These are phyloP conservation scores for Wallacemonas sp. DNA, from an alignment of 208 protist genomes.

Conservation along the genomic window DNA sequence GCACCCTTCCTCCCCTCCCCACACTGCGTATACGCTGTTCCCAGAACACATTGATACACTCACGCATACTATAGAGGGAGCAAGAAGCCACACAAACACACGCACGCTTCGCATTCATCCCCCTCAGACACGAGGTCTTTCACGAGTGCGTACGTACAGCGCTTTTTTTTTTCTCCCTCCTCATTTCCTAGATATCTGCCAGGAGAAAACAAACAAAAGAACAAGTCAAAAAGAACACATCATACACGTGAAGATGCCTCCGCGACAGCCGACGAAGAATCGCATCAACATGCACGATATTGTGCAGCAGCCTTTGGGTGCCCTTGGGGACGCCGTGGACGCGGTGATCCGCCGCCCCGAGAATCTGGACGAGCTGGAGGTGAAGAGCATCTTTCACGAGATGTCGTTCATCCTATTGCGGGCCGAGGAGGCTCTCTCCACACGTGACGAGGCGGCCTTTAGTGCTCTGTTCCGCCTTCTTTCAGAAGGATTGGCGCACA, in stretches of 20 bases:
- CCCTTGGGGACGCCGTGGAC: slow-evolving; percentile 72
- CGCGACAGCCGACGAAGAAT: slow-evolving; percentile 70
- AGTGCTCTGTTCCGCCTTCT: slow-evolving; percentile 79
- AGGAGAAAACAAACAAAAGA: too few species aligned
- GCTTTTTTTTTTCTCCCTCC: slow-evolving; percentile 10
- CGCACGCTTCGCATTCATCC: too few species aligned
- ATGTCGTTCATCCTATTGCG: slow-evolving; percentile 77
- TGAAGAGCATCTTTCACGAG: slow-evolving; percentile 78
- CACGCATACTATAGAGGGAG: too few species aligned
- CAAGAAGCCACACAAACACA: too few species aligned
- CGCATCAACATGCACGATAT: slow-evolving; percentile 92
- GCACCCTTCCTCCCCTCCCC: too few species aligned
- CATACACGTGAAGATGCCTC: too few species aligned
- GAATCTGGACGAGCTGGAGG: slow-evolving; percentile 75
- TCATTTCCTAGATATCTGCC: too few species aligned
- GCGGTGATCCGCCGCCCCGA: slow-evolving; percentile 79
- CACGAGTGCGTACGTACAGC: neutral
- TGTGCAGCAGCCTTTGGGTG: slow-evolving; percentile 70
- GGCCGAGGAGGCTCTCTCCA: slow-evolving; percentile 78
- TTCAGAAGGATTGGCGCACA: slow-evolving; percentile 77
- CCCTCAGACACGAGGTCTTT: too few species aligned
- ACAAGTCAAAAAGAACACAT: too few species aligned
- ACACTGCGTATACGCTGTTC: too few species aligned
- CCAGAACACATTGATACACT: too few species aligned
- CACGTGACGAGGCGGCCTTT: slow-evolving; percentile 67